Evolutionary conservation across 2,329 filamentous ascomycete genomes (phyloP).

Genomic region (Beauveria australis): DNA sequence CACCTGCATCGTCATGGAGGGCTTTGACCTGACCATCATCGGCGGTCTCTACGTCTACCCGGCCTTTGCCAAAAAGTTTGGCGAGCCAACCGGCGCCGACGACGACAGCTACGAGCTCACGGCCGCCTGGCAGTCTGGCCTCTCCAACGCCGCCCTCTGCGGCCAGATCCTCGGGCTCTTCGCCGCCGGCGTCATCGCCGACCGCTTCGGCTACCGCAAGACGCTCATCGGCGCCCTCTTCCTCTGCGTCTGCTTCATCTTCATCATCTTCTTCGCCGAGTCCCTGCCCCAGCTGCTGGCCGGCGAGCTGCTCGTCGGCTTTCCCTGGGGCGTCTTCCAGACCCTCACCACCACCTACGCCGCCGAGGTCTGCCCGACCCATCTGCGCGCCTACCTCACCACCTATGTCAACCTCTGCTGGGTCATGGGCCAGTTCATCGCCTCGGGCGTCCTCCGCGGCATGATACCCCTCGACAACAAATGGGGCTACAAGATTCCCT

Average conservation of each 20-base stretch:
- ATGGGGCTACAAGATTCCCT: conserved; percentile 36
- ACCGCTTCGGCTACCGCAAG: conserved; percentile 38
- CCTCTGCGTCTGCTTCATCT: conserved; percentile 35
- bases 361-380: conserved; percentile 36
- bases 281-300: conserved; percentile 32
- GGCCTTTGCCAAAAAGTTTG: conserved; percentile 32
- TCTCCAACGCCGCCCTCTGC: conserved; percentile 38
- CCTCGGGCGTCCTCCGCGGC: conserved; percentile 29
- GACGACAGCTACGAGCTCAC: conserved; percentile 37
- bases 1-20: conserved; percentile 31
- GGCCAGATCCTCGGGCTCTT: conserved; percentile 45
- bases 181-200: conserved; percentile 38
- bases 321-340: conserved; percentile 40
- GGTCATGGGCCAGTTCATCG: conserved; percentile 31
- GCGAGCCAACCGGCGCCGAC: conserved; percentile 21
- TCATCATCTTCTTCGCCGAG: conserved; percentile 39
- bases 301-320: conserved; percentile 37
- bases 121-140: conserved; percentile 43
- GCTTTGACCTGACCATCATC: conserved; percentile 33
- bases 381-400: conserved; percentile 40
- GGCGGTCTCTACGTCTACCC: conserved; percentile 33
- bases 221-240: conserved; percentile 36
- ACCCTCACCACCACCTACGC: conserved; percentile 41
- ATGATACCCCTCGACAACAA: conserved; percentile 26
- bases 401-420: conserved; percentile 26